phyloP scores from a whole-genome alignment of 306 rosid genomes.

The Acacia acuminata region DNA sequence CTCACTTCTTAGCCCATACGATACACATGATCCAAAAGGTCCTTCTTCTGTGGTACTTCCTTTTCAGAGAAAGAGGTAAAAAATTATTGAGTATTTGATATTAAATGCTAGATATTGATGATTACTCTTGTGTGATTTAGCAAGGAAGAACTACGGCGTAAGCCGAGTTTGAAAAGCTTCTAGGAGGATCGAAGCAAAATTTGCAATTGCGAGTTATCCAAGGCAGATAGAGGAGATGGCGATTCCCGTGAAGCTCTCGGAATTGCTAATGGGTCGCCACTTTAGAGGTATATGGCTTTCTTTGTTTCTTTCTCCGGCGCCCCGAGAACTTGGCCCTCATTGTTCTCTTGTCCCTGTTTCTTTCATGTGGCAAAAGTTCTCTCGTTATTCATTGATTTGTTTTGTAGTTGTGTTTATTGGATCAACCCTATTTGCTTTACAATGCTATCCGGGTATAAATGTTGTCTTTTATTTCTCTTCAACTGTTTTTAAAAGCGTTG shows the following conservation, averaged over 20 bases:
- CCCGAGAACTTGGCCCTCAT: not conserved
- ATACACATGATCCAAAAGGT: too few relatives aligned
- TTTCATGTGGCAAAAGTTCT: conserved; percentile 41
- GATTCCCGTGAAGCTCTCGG: conserved; percentile 76
- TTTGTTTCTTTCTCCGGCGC: conserved; percentile 20
- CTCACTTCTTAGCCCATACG: too few relatives aligned
- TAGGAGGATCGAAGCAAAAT: conserved; percentile 86
- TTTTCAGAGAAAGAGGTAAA: too few relatives aligned
- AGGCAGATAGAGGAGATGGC: conserved; percentile 78
- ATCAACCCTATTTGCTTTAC: conserved; percentile 98
- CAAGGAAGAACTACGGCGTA: conserved; percentile 91
- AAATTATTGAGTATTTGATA: not conserved
- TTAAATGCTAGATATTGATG: not conserved
- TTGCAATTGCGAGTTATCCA: conserved; percentile 79
- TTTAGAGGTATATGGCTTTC: conserved; percentile 59
- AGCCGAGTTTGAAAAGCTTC: conserved; percentile 82
- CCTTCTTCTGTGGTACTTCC: too few relatives aligned
- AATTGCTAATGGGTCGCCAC: conserved; percentile 83
- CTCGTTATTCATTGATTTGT: conserved; percentile 68
- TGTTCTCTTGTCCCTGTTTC: conserved; percentile 30
- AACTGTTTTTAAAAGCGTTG: conserved; percentile 88
- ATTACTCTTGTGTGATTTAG: conserved; percentile 44
- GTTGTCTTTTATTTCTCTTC: conserved; percentile 98
- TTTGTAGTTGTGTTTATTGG: conserved; percentile 99
- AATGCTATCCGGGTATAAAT: conserved; percentile 99